phyloP scores from a whole-genome alignment of 2,329 filamentous ascomycete species.

The Apiospora arundinis region DNA sequence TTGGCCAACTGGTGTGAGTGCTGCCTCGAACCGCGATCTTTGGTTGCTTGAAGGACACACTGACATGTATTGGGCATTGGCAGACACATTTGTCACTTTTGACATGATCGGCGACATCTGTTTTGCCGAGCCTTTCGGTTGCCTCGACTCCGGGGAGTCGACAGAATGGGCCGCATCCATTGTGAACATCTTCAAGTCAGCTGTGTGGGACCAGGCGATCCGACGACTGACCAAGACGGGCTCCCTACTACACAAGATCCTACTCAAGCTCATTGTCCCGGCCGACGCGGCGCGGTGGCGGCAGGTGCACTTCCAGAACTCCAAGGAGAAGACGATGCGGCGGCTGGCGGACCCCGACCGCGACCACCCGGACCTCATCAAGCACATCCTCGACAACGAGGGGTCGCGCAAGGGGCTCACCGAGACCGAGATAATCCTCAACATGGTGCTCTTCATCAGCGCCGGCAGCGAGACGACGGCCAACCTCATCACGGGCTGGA shows the following conservation, averaged over 20 bases:
- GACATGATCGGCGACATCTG: slow-evolving; percentile 54
- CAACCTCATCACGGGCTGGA: slow-evolving; percentile 43
- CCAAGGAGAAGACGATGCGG: slow-evolving; percentile 1
- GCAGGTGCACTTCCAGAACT: slow-evolving; percentile 3
- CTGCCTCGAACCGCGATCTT: not conserved
- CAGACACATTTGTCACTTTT: slow-evolving; percentile 40
- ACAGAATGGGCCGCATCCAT: slow-evolving; percentile 42
- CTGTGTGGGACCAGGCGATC: slow-evolving; percentile 4
- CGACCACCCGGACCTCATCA: slow-evolving; percentile 15
- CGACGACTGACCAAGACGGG: not conserved
- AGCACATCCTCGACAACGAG: slow-evolving; percentile 14
- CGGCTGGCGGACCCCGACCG: slow-evolving; percentile 8
- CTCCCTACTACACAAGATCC: not conserved
- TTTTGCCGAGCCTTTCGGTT: slow-evolving; percentile 51
- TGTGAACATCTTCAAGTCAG: slow-evolving; percentile 10
- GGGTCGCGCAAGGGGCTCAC: not conserved
- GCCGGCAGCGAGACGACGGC: slow-evolving; percentile 55
- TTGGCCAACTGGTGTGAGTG: slow-evolving; percentile 43
- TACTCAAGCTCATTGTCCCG: not conserved
- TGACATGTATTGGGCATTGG: not conserved
- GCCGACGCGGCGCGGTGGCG: slow-evolving; percentile 17
- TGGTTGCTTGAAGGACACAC: not conserved
- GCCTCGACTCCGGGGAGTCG: slow-evolving; percentile 40
- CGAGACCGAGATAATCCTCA: slow-evolving; percentile 11
- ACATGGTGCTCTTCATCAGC: slow-evolving; percentile 39